Evolutionary conservation across 345 rosid genomes (phyloP).

Genomic region (Populus nigra): DNA sequence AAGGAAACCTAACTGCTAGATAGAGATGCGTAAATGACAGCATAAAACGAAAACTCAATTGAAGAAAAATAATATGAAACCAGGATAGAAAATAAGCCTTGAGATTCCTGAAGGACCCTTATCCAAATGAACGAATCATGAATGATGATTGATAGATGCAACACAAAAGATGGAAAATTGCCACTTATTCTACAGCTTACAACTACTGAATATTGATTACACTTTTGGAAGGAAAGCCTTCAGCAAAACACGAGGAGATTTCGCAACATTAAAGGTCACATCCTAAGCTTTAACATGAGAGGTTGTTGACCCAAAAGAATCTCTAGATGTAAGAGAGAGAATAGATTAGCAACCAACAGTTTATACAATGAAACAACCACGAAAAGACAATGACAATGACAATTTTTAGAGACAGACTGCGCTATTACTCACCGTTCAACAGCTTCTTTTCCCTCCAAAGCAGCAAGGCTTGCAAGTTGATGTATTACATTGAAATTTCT

Average conservation of each 20-base stretch:
- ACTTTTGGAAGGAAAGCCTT: too few relatives aligned
- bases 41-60: too few relatives aligned
- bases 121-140: too few relatives aligned
- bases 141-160: too few relatives aligned
- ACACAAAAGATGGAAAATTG: too few relatives aligned
- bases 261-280: too few relatives aligned
- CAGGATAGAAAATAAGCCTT: neutral
- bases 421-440: constrained; percentile 28
- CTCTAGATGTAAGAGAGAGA: neutral
- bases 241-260: too few relatives aligned
- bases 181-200: too few relatives aligned
- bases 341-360: neutral
- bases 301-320: neutral
- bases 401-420: neutral
- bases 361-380: neutral
- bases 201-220: too few relatives aligned
- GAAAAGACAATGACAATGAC: neutral
- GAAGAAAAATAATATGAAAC: neutral
- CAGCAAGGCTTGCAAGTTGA: constrained; percentile 40
- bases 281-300: neutral
- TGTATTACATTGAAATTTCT: constrained; percentile 31
- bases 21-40: neutral
- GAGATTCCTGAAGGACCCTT: too few relatives aligned
- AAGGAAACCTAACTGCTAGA: neutral
- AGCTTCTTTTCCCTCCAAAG: constrained; percentile 41